These are phyloP conservation scores for Debaryomycetaceae sp. DNA, from an alignment of 1,139 yeast genomes.

Conservation along the genomic window DNA sequence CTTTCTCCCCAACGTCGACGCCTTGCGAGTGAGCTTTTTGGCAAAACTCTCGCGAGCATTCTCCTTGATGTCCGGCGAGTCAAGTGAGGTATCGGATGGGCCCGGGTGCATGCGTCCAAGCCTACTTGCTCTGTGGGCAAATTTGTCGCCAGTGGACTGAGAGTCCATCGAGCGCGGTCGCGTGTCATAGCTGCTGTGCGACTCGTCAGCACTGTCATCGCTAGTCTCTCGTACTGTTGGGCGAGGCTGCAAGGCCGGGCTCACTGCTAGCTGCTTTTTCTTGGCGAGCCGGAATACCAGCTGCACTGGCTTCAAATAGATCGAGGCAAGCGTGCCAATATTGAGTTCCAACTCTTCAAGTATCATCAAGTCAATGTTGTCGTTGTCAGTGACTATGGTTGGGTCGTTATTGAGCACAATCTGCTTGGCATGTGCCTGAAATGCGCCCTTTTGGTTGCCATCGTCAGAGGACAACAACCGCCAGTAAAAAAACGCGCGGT, in stretches of 20 bases:
- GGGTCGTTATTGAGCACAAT: conserved; percentile 63
- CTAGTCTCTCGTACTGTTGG: conserved; percentile 2
- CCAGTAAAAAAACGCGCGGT: conserved; percentile 85
- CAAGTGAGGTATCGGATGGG: conserved; percentile 2
- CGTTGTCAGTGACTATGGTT: conserved; percentile 61
- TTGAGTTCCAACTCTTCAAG: conserved; percentile 79
- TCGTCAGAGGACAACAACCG: conserved; percentile 57
- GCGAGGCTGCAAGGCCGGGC: conserved; percentile 57
- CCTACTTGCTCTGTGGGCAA: too few species aligned
- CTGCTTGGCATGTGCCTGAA: conserved; percentile 44
- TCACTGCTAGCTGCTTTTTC: conserved; percentile 46
- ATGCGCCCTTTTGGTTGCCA: conserved; percentile 18
- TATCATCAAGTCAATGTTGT: conserved; percentile 63
- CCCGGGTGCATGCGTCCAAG: too few species aligned
- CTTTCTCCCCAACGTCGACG: conserved; percentile 26
- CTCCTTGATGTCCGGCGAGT: conserved; percentile 11
- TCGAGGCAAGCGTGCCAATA: conserved; percentile 78
- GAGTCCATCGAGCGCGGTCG: too few species aligned
- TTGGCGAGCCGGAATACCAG: conserved; percentile 72
- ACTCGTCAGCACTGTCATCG: too few species aligned
- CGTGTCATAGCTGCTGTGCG: too few species aligned
- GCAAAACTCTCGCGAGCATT: conserved; percentile 24
- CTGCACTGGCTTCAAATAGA: conserved; percentile 77
- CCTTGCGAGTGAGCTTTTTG: conserved; percentile 27
- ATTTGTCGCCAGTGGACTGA: too few species aligned